Conservation (phyloP, 352 stramenopile genomes). For the Phytopythium chamaehyphon region DNA sequence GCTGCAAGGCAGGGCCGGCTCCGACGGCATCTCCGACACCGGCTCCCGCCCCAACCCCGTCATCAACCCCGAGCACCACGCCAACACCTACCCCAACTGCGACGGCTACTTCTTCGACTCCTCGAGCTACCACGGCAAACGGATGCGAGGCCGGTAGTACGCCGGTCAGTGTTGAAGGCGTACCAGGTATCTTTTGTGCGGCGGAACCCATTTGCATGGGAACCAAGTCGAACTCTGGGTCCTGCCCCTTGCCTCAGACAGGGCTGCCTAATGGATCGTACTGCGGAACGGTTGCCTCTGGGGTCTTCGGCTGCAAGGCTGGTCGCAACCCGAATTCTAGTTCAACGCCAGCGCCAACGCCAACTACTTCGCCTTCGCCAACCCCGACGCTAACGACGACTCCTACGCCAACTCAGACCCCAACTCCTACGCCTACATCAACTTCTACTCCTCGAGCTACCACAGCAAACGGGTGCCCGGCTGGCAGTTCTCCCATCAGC, state of each 20-base stretch:
- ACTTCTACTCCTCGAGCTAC: conserved; percentile 2
- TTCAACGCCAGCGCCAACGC: not conserved
- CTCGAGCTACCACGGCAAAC: not conserved
- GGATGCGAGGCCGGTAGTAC: not conserved
- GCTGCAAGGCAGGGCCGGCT: conserved; percentile 21
- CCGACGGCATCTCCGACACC: not conserved
- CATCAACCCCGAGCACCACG: not conserved
- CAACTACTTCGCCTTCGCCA: no score
- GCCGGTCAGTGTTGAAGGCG: conserved; percentile 27
- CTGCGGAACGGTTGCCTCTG: conserved; percentile 26
- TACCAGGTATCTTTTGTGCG: conserved; percentile 3
- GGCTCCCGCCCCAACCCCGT: not conserved
- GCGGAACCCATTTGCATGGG: conserved; percentile 18
- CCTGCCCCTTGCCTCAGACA: conserved; percentile 16
- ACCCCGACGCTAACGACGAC: not conserved
- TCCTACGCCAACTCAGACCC: not conserved
- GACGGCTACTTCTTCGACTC: conserved; percentile 3
- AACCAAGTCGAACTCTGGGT: conserved; percentile 7
- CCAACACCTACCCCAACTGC: not conserved
- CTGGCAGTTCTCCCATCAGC: conserved; percentile 16
- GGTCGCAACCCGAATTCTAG: not conserved
- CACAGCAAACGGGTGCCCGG: not conserved
- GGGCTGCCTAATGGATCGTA: conserved; percentile 25
- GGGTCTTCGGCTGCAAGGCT: conserved; percentile 30
- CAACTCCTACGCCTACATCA: conserved; percentile 1